Evolutionary conservation across 495 filamentous ascomycete species (phyloP).

Genomic region (Daldinia vernicosa): DNA sequence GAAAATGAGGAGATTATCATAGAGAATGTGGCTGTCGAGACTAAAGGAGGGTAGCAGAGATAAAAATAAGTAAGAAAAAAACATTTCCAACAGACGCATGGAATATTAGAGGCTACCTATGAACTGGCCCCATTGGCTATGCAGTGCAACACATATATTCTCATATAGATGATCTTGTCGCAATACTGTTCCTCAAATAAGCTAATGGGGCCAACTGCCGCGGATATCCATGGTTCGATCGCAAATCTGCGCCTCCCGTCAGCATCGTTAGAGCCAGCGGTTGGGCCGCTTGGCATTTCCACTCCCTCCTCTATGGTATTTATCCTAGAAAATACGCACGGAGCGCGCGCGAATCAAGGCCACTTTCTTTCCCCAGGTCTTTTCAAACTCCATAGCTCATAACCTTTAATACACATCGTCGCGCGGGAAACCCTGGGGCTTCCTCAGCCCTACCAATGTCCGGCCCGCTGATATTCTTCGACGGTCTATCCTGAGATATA

Average conservation of each 20-base stretch:
- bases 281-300: conserved; percentile 19
- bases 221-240: conserved; percentile 28
- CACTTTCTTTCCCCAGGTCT: conserved; percentile 19
- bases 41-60: not conserved
- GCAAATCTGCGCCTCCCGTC: conserved; percentile 29
- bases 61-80: conserved; percentile 3
- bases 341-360: conserved; percentile 33
- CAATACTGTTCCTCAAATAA: conserved; percentile 16
- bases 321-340: conserved; percentile 24
- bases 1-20: conserved; percentile 6
- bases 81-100: not conserved
- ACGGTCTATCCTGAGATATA: conserved; percentile 25
- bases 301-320: conserved; percentile 23
- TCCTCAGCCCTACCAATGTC: conserved; percentile 35
- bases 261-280: conserved; percentile 19
- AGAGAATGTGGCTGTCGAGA: not conserved
- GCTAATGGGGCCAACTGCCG: conserved; percentile 36
- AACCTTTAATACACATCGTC: conserved; percentile 23
- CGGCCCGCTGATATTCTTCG: conserved; percentile 28
- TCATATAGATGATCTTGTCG: not conserved
- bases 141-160: not conserved
- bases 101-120: not conserved
- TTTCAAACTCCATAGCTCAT: conserved; percentile 23
- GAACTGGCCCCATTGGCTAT: not conserved
- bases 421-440: conserved; percentile 29